Evolutionary conservation across 306 rosid species (phyloP).

Genomic region (Crotalaria pallida): DNA sequence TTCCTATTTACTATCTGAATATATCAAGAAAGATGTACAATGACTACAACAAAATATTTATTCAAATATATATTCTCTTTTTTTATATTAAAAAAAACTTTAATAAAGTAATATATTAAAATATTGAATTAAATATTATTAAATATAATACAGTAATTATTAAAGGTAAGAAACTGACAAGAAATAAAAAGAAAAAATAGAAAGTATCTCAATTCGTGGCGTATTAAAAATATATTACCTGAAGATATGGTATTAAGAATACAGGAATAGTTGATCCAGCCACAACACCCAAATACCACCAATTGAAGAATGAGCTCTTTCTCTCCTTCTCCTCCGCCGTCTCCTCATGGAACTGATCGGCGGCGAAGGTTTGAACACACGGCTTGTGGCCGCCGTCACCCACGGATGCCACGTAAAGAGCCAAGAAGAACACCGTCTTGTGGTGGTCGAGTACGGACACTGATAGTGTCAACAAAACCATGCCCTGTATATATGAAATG

Average conservation of each 20-base stretch:
- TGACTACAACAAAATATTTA: no score
- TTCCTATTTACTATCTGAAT: no score
- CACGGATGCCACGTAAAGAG: slow-evolving; percentile 49
- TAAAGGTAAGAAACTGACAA: no score
- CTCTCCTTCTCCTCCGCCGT: slow-evolving; percentile 41
- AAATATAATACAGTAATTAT: no score
- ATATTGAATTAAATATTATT: no score
- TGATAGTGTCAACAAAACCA: slow-evolving; percentile 47
- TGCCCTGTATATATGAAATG: slow-evolving; percentile 34
- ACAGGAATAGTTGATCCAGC: slow-evolving; percentile 43
- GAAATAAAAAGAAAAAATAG: no score
- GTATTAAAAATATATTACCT: no score
- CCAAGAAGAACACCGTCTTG: slow-evolving; percentile 32
- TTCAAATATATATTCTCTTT: no score
- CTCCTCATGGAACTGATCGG: slow-evolving; percentile 71
- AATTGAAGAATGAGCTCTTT: slow-evolving; percentile 69
- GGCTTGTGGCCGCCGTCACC: slow-evolving; percentile 84
- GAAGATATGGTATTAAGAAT: slow-evolving; percentile 45
- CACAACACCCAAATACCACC: slow-evolving; percentile 71
- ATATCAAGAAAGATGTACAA: no score
- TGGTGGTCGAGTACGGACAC: slow-evolving; percentile 36
- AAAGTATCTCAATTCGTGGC: no score
- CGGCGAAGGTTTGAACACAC: slow-evolving; percentile 79
- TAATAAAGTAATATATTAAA: no score
- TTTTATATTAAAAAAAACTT: no score